phyloP scores from a whole-genome alignment of 2,329 filamentous ascomycete species.

The Ceratocystis eucalypticola region DNA sequence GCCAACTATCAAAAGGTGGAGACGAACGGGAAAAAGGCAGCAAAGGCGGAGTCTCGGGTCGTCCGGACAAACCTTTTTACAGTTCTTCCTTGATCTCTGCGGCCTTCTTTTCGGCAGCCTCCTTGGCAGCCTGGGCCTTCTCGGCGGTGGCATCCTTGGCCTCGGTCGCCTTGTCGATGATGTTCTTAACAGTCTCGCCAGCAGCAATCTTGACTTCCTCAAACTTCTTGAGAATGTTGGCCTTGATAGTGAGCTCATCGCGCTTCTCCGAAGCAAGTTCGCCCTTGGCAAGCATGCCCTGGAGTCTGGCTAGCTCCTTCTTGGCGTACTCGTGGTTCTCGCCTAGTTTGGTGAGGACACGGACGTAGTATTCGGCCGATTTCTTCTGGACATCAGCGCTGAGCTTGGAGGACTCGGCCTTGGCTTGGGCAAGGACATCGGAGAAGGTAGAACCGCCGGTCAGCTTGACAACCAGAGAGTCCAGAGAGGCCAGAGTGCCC shows the following conservation, averaged over 20 bases:
- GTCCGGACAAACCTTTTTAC: slow-evolving; percentile 30
- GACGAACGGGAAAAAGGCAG: background rate
- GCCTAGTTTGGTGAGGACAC: slow-evolving; percentile 73
- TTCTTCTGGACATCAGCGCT: slow-evolving; percentile 52
- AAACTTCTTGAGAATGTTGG: slow-evolving; percentile 78
- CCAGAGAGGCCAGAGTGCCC: slow-evolving; percentile 69
- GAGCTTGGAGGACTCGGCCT: slow-evolving; percentile 53
- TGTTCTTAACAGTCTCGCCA: slow-evolving; percentile 33
- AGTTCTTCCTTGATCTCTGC: slow-evolving; percentile 47
- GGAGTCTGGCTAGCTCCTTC: slow-evolving; percentile 74
- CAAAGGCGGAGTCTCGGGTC: background rate
- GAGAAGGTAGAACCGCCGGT: slow-evolving; percentile 41
- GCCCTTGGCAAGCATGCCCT: slow-evolving; percentile 72
- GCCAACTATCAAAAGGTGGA: background rate
- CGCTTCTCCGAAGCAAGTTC: slow-evolving; percentile 73
- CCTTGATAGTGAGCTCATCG: slow-evolving; percentile 74
- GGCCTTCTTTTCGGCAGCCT: slow-evolving; percentile 24
- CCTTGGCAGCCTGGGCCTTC: slow-evolving; percentile 36
- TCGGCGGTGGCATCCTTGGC: slow-evolving; percentile 23
- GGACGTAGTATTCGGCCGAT: slow-evolving; percentile 88
- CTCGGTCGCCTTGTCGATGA: slow-evolving; percentile 8
- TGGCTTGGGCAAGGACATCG: slow-evolving; percentile 55
- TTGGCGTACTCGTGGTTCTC: slow-evolving; percentile 63
- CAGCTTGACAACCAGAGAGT: slow-evolving; percentile 63
- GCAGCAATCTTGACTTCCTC: slow-evolving; percentile 36